Percentiles rank a stretch among this genome's conserved stretches.
These are phyloP conservation scores for Cladophialophora yegresii DNA, from an alignment of 2,329 filamentous ascomycete species.

Conservation along the genomic window DNA sequence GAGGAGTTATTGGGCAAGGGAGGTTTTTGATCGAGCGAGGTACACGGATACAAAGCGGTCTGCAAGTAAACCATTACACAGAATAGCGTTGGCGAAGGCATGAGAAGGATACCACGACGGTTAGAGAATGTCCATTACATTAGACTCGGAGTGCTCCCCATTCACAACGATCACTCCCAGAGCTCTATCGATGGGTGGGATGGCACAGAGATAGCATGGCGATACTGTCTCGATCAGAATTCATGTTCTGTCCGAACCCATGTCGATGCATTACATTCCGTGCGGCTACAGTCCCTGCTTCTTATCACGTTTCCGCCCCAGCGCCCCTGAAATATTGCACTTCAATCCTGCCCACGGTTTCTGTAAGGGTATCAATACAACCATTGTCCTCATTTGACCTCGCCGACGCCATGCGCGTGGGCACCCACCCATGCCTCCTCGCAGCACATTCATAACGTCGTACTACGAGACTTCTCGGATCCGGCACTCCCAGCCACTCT, in stretches of 20 bases:
- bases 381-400: neutral
- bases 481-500: constrained; percentile 88
- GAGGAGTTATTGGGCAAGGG: constrained; percentile 49
- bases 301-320: neutral
- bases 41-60: neutral
- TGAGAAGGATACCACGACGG: neutral
- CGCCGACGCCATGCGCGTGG: neutral
- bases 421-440: neutral
- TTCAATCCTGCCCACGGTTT: neutral
- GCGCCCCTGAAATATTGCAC: neutral
- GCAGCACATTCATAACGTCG: neutral
- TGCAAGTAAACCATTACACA: neutral
- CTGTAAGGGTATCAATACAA: neutral
- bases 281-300: neutral
- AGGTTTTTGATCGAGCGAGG: constrained; percentile 15
- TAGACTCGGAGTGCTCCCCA: neutral
- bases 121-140: neutral
- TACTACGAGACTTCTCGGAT: constrained; percentile 70
- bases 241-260: neutral
- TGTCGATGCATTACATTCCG: neutral
- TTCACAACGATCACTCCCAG: neutral
- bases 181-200: neutral
- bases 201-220: neutral
- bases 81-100: neutral
- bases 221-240: neutral